A percentile compares a stretch with the other conserved stretches of the same genome.
phyloP scores from a whole-genome alignment of 805 yeast genomes.

The Blastobotrys muscicola region DNA sequence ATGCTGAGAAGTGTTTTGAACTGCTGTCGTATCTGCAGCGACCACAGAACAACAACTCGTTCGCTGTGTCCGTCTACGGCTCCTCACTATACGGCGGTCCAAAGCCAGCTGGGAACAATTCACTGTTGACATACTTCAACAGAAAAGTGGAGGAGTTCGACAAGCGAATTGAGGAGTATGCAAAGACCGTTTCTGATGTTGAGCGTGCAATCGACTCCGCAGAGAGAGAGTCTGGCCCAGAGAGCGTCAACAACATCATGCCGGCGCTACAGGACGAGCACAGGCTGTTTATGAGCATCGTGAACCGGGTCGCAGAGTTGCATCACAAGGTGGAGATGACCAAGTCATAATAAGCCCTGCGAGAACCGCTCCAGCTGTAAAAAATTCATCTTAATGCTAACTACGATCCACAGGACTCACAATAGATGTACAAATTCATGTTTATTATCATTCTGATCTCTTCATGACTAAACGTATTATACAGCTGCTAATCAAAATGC shows the following conservation, averaged over 20 bases:
- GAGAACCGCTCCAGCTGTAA: too few relatives aligned
- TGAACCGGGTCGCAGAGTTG: conserved; percentile 61
- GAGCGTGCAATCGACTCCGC: conserved; percentile 26
- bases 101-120: conserved; percentile 24
- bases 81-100: neutral
- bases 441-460: too few relatives aligned
- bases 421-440: too few relatives aligned
- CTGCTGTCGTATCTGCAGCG: conserved; percentile 15
- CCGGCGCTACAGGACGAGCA: conserved; percentile 44
- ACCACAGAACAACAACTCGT: conserved; percentile 29
- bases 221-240: conserved; percentile 18
- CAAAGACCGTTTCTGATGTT: conserved; percentile 25
- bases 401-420: too few relatives aligned
- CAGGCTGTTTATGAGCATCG: conserved; percentile 58
- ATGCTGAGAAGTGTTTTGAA: conserved; percentile 23
- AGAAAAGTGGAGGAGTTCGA: conserved; percentile 35
- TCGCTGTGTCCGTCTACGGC: conserved; percentile 9
- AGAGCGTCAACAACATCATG: conserved; percentile 19
- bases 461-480: too few relatives aligned
- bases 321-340: conserved; percentile 39
- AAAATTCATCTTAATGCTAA: too few relatives aligned
- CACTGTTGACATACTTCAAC: conserved; percentile 40
- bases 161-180: conserved; percentile 30
- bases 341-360: too few relatives aligned
- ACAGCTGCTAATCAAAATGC: too few relatives aligned